Conservation (phyloP, 495 filamentous ascomycete species). For the Tuber indicum region DNA sequence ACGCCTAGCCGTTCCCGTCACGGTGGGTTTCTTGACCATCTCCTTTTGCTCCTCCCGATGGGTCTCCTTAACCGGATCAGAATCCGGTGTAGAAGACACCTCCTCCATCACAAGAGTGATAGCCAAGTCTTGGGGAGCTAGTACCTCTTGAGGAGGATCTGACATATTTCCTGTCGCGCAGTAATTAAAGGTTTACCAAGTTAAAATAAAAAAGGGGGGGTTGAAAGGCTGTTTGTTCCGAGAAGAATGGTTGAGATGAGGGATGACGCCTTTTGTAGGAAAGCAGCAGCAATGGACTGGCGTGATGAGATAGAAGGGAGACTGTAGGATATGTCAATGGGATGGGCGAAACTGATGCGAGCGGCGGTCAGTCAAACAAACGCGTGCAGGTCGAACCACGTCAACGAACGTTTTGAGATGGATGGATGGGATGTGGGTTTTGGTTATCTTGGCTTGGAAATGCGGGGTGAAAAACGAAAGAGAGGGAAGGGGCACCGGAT, state of each 20-base stretch:
- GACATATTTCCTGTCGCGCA: conserved; percentile 16
- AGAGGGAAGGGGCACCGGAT: conserved; percentile 1
- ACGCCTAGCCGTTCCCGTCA: conserved; percentile 34
- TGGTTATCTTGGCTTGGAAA: neutral
- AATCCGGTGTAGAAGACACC: conserved; percentile 5
- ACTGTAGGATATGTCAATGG: neutral
- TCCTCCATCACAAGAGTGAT: conserved; percentile 7
- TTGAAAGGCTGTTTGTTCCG: neutral
- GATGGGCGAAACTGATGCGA: neutral
- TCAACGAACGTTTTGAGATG: neutral
- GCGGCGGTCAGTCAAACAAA: neutral
- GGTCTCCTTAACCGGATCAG: conserved; percentile 33
- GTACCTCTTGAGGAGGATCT: conserved; percentile 10
- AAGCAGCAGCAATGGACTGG: neutral
- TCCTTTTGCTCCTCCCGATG: conserved; percentile 31
- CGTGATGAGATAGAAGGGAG: neutral
- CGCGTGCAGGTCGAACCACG: conserved; percentile 1
- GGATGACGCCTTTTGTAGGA: neutral
- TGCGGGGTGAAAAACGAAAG: neutral
- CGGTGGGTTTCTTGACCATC: conserved; percentile 27
- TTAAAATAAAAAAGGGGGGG: neutral
- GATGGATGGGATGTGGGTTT: neutral
- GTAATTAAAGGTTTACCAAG: neutral
- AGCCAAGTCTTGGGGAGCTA: neutral
- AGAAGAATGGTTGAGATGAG: neutral